Percentiles rank a stretch among this genome's conserved stretches.
phyloP scores from a whole-genome alignment of 225 moss, liverwort and hornwort species.

The Straminergon stramineum region DNA sequence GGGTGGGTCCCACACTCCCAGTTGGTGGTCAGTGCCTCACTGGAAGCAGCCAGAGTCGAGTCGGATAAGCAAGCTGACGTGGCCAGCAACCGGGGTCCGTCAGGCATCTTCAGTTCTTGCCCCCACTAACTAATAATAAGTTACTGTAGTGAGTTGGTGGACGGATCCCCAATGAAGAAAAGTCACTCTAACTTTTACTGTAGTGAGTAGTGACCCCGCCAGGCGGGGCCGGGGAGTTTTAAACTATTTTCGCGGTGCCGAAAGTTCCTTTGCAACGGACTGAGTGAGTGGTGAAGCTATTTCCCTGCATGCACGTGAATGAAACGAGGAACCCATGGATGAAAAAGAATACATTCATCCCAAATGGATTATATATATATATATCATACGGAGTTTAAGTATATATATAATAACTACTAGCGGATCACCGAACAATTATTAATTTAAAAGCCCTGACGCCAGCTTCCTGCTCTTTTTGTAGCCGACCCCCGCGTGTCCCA shows the following conservation, averaged over 20 bases:
- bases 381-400: too few species aligned
- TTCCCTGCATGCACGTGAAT: neutral
- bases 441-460: too few species aligned
- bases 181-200: neutral
- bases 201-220: too few species aligned
- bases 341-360: accelerated
- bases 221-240: too few species aligned
- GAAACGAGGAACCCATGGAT: accelerated
- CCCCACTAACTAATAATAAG: too few species aligned
- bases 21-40: too few species aligned
- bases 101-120: neutral
- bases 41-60: neutral
- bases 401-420: too few species aligned
- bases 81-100: neutral
- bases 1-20: too few species aligned
- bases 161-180: neutral
- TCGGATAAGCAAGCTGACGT: conserved; percentile 5
- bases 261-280: neutral
- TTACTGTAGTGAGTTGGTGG: too few species aligned
- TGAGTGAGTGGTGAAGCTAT: too few species aligned
- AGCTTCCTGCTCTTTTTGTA: neutral
- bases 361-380: neutral
- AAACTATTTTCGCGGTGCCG: too few species aligned
- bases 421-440: neutral
- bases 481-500: neutral